These are phyloP conservation scores for Stephania japonica DNA, from an alignment of 164 flowering plant species.

Conservation along the genomic window DNA sequence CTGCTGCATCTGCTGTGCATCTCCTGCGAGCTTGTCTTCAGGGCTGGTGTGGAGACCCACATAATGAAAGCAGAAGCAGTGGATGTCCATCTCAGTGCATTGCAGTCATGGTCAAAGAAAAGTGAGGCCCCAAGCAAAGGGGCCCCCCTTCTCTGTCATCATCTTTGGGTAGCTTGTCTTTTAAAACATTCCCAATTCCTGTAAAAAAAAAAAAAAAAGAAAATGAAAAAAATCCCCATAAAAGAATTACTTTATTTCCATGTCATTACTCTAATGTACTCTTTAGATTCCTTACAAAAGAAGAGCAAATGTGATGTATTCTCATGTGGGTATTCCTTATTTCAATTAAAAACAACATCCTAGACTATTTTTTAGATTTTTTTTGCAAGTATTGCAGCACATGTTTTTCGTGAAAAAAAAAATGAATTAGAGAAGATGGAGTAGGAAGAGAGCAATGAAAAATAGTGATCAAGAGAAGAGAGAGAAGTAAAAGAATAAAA, in stretches of 20 bases:
- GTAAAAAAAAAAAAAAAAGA: neutral
- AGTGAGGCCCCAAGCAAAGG: constrained; percentile 20
- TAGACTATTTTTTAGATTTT: neutral
- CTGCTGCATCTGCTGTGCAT: constrained; percentile 12
- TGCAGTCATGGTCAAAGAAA: constrained; percentile 47
- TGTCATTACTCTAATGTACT: neutral
- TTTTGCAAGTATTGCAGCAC: neutral
- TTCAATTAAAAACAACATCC: neutral
- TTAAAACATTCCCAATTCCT: constrained; percentile 21
- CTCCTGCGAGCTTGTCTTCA: constrained; percentile 24
- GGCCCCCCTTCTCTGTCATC: constrained; percentile 18
- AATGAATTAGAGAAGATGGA: neutral
- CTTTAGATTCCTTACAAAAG: neutral
- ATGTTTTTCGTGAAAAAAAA: neutral
- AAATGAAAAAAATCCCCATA: neutral
- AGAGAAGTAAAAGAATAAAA: neutral
- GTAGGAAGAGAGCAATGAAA: neutral
- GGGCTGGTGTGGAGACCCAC: constrained; percentile 36
- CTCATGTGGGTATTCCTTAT: neutral
- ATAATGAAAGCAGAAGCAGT: constrained; percentile 46
- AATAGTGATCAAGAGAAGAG: neutral
- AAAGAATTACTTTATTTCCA: neutral
- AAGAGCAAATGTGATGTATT: neutral
- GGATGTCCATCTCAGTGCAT: constrained; percentile 43
- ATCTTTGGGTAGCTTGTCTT: constrained; percentile 29